These are phyloP conservation scores for Botrytis elliptica DNA, from an alignment of 2,329 filamentous ascomycete genomes.

Conservation along the genomic window DNA sequence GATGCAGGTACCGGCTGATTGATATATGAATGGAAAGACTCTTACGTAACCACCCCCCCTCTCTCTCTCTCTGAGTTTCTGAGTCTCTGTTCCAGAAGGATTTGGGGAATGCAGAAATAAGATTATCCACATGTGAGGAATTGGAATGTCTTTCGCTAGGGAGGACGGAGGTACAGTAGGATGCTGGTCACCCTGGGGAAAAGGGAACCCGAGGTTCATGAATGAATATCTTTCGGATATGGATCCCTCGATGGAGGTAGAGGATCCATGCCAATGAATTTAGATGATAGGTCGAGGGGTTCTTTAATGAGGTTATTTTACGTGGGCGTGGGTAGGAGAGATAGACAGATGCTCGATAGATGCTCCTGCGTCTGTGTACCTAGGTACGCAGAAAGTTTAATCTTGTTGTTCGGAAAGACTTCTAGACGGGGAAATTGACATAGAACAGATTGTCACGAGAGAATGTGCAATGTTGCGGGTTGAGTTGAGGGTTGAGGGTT, in stretches of 20 bases:
- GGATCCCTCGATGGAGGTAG: neutral
- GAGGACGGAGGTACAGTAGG: neutral
- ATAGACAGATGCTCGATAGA: neutral
- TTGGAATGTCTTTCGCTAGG: constrained; percentile 9
- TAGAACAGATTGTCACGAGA: neutral
- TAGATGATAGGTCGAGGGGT: neutral
- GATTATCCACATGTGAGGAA: neutral
- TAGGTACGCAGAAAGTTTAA: neutral
- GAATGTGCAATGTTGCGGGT: neutral
- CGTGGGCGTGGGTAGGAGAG: neutral
- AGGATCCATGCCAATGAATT: neutral
- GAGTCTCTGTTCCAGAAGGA: neutral
- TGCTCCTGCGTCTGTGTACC: neutral
- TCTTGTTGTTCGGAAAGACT: neutral
- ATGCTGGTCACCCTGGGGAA: neutral
- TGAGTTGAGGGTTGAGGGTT: neutral
- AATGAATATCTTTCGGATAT: neutral
- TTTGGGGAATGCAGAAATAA: constrained; percentile 9
- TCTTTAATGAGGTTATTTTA: constrained; percentile 5
- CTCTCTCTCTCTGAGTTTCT: neutral
- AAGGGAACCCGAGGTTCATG: neutral
- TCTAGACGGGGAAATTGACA: neutral
- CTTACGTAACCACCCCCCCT: neutral
- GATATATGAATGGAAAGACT: neutral
- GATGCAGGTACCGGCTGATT: constrained; percentile 1